Evolutionary conservation across 208 protist genomes (phyloP).

Genomic region (Crithidia fasciculata): DNA sequence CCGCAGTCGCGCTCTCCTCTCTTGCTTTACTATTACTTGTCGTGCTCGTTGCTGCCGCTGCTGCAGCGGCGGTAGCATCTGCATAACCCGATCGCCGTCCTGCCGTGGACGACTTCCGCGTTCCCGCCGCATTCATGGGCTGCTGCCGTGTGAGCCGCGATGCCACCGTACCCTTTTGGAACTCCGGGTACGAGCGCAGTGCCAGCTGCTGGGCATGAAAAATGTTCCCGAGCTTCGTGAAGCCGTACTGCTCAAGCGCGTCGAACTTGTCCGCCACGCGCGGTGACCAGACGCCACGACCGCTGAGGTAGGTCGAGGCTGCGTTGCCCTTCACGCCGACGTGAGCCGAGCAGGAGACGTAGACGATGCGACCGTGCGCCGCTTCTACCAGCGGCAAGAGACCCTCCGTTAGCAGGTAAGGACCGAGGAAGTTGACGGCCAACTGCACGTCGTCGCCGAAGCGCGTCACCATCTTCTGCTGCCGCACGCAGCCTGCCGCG

Average conservation of each 20-base stretch:
- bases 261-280: constrained; percentile 71
- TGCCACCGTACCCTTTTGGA: constrained; percentile 10
- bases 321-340: constrained; percentile 65
- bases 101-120: background rate
- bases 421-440: constrained; percentile 77
- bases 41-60: background rate
- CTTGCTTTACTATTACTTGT: too few species aligned
- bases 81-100: constrained; percentile 4
- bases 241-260: constrained; percentile 83
- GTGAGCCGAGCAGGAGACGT: constrained; percentile 78
- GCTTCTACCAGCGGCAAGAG: constrained; percentile 73
- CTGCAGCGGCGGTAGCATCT: constrained; percentile 7
- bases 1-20: constrained; percentile 10
- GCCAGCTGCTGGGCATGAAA: constrained; percentile 85
- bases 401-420: constrained; percentile 80
- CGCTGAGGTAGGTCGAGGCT: constrained; percentile 68
- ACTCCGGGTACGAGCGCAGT: constrained; percentile 56
- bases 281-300: constrained; percentile 70
- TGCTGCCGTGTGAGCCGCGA: constrained; percentile 24
- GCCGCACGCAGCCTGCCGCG: constrained; percentile 70
- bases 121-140: background rate
- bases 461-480: constrained; percentile 57
- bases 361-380: constrained; percentile 70
- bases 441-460: constrained; percentile 83
- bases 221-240: constrained; percentile 88